These are phyloP conservation scores for Ceriops zippeliana DNA, from an alignment of 345 rosid species.

Conservation along the genomic window DNA sequence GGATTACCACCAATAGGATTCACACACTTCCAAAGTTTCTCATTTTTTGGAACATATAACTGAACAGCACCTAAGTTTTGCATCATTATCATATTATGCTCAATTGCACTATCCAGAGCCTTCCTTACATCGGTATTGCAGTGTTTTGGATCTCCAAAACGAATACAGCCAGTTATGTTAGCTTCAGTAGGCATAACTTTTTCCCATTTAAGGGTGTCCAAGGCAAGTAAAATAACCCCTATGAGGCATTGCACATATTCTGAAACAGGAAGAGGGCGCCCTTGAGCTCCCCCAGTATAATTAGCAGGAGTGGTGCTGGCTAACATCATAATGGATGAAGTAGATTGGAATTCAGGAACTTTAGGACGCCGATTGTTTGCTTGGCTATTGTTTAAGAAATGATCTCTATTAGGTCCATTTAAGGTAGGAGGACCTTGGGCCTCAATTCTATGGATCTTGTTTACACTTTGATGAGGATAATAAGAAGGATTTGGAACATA, in stretches of 20 bases:
- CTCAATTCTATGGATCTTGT: slow-evolving; percentile 36
- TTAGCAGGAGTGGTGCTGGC: slow-evolving; percentile 25
- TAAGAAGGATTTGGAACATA: slow-evolving; percentile 36
- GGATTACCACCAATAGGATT: slow-evolving; percentile 67
- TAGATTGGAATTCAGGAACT: slow-evolving; percentile 30
- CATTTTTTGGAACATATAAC: slow-evolving; percentile 63
- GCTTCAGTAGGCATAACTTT: slow-evolving; percentile 68
- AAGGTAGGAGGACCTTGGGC: slow-evolving; percentile 25
- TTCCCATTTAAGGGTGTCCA: slow-evolving; percentile 64
- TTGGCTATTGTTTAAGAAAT: slow-evolving; percentile 26
- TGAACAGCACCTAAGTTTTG: slow-evolving; percentile 51
- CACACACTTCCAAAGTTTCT: slow-evolving; percentile 72
- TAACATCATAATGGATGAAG: slow-evolving; percentile 23
- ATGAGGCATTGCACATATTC: slow-evolving; percentile 74
- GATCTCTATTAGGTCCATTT: slow-evolving; percentile 31
- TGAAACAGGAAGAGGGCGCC: slow-evolving; percentile 42
- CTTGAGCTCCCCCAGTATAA: slow-evolving; percentile 52
- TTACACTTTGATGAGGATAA: slow-evolving; percentile 36
- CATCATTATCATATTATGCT: slow-evolving; percentile 61
- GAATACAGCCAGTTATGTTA: slow-evolving; percentile 71
- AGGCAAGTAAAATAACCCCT: slow-evolving; percentile 65
- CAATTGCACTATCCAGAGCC: slow-evolving; percentile 65
- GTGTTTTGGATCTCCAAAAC: slow-evolving; percentile 63
- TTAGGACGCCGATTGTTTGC: slow-evolving; percentile 23
- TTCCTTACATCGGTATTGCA: slow-evolving; percentile 49